phyloP scores from a whole-genome alignment of 306 rosid genomes.

The Dalbergia cultrata region DNA sequence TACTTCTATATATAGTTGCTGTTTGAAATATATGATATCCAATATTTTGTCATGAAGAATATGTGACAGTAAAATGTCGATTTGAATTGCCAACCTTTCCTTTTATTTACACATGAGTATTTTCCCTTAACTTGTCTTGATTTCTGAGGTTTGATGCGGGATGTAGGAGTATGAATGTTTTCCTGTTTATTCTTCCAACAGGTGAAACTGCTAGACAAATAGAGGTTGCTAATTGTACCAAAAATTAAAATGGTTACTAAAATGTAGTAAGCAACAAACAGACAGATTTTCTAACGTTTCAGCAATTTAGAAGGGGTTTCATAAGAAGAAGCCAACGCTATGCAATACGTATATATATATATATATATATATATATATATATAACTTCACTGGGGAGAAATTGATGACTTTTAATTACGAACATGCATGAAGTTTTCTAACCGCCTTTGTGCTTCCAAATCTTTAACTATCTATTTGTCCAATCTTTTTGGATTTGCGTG shows the following conservation, averaged over 20 bases:
- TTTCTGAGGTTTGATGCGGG: not conserved
- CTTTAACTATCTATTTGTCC: slow-evolving; percentile 19
- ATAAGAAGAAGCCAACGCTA: slow-evolving; percentile 19
- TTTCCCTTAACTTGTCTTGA: not conserved
- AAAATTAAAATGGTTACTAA: too few species aligned
- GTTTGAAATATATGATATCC: not conserved
- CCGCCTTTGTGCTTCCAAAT: slow-evolving; percentile 3
- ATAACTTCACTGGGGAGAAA: not conserved
- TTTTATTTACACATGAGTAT: not conserved
- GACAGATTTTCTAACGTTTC: slow-evolving; percentile 1
- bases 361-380: not conserved
- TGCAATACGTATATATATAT: not conserved
- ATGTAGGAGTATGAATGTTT: not conserved
- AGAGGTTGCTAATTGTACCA: too few species aligned
- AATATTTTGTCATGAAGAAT: slow-evolving; percentile 7
- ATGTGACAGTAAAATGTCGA: not conserved
- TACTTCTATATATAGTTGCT: not conserved
- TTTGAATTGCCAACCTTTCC: slow-evolving; percentile 12
- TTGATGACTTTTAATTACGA: not conserved
- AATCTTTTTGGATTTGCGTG: slow-evolving; percentile 9
- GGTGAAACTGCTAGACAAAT: not conserved
- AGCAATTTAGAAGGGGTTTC: not conserved
- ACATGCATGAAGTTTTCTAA: slow-evolving; percentile 28
- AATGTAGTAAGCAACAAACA: slow-evolving; percentile 8
- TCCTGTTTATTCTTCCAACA: not conserved